phyloP scores from a whole-genome alignment of 345 rosid species.

The Gynandropsis gynandra region DNA sequence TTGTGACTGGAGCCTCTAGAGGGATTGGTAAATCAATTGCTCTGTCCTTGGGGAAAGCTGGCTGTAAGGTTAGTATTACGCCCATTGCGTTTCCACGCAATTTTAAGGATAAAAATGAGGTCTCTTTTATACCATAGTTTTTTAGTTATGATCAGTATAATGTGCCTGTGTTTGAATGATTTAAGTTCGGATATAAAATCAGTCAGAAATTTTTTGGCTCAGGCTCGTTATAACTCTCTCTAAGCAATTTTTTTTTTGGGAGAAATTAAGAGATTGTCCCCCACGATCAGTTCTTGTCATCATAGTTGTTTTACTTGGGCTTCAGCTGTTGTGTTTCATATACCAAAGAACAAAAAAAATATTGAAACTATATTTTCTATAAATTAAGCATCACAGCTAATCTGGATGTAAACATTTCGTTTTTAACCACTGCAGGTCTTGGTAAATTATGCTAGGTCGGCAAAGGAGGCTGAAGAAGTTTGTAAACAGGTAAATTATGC shows the following conservation, averaged over 20 bases:
- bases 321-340: not conserved
- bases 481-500: slow-evolving; percentile 52
- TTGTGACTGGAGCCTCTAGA: slow-evolving; percentile 97
- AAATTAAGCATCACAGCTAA: not conserved
- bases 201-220: slow-evolving; percentile 6
- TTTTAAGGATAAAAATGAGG: not conserved
- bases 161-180: not conserved
- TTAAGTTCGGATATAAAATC: not conserved
- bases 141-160: slow-evolving; percentile 4
- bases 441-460: slow-evolving; percentile 91
- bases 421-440: slow-evolving; percentile 49
- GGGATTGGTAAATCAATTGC: slow-evolving; percentile 97
- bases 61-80: slow-evolving; percentile 43
- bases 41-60: slow-evolving; percentile 80
- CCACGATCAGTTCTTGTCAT: not conserved
- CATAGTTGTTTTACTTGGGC: not conserved
- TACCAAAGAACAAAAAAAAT: not conserved
- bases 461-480: slow-evolving; percentile 96
- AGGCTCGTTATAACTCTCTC: not conserved
- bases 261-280: not conserved
- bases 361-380: not conserved
- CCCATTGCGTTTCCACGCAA: not conserved
- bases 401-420: slow-evolving; percentile 6
- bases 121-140: not conserved
- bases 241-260: not conserved